A percentile compares a stretch with the other conserved stretches of the same genome.
Conservation (phyloP, 192 early-diverging fungal species). For the Mortierella alpina region DNA sequence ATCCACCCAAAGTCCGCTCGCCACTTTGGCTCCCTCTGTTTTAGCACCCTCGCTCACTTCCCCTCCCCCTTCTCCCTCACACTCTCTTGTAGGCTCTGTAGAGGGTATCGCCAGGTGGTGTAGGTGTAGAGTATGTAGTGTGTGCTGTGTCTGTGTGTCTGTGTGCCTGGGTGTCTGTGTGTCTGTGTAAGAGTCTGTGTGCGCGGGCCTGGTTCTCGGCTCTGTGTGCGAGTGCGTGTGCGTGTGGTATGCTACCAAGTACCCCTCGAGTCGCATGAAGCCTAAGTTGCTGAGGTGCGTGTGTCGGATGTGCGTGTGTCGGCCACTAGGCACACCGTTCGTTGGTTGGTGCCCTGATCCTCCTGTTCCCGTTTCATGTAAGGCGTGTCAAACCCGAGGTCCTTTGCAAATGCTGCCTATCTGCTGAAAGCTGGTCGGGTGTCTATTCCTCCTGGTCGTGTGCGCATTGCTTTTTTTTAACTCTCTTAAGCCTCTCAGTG, state of each 20-base stretch:
- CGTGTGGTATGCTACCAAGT: no score
- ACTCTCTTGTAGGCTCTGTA: not conserved
- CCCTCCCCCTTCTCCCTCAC: not conserved
- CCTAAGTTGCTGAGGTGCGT: not conserved
- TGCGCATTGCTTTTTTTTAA: no score
- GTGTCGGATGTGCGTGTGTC: not conserved
- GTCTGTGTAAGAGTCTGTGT: constrained; percentile 6
- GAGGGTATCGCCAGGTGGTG: not conserved
- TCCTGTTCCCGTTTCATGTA: no score
- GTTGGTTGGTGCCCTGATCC: no score
- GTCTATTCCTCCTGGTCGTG: no score
- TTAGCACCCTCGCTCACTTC: not conserved
- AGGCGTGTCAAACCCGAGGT: no score
- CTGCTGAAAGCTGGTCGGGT: no score
- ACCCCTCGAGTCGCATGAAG: no score
- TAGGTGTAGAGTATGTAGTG: no score
- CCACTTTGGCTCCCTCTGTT: not conserved
- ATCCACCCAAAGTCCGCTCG: constrained; percentile 34
- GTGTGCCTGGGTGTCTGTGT: not conserved
- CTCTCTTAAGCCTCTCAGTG: no score
- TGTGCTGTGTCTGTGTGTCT: not conserved
- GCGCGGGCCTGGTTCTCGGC: not conserved
- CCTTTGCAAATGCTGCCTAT: no score
- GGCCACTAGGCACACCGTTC: no score
- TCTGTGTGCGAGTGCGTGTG: not conserved